Evolutionary conservation across 257 asterid genomes (phyloP).

Genomic region (Solanum sparsipilum): DNA sequence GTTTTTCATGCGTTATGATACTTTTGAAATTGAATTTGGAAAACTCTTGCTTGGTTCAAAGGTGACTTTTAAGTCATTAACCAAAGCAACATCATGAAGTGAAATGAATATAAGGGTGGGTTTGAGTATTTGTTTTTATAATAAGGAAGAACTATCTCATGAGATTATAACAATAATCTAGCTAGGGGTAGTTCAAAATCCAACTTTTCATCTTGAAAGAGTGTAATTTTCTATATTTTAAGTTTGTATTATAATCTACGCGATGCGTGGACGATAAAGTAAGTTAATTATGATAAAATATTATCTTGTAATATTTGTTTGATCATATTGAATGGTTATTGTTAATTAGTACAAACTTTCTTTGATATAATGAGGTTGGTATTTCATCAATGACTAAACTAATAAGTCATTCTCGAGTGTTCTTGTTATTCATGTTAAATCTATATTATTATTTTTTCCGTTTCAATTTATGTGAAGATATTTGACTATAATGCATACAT

Average conservation of each 20-base stretch:
- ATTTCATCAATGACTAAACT: too few species aligned
- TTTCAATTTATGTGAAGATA: too few species aligned
- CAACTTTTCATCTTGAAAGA: not conserved
- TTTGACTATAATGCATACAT: too few species aligned
- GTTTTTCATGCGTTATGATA: slow-evolving; percentile 12
- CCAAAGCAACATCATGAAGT: slow-evolving; percentile 10
- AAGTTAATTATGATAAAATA: not conserved
- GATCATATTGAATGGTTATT: not conserved
- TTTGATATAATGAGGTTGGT: too few species aligned
- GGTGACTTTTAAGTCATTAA: slow-evolving; percentile 41
- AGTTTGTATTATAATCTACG: not conserved
- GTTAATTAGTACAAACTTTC: not conserved
- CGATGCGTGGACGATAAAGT: not conserved
- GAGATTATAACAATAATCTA: not conserved
- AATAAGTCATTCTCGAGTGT: too few species aligned
- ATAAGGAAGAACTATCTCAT: slow-evolving; percentile 13
- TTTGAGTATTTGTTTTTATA: not conserved
- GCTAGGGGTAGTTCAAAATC: not conserved
- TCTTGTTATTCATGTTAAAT: too few species aligned
- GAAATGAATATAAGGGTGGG: not conserved
- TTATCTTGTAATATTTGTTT: not conserved
- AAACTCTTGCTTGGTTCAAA: slow-evolving; percentile 26
- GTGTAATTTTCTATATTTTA: not conserved
- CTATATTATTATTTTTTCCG: too few species aligned
- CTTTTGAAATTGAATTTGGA: slow-evolving; percentile 1